Base-by-base conservation (phyloP, 495 filamentous ascomycete genomes). In the Penicillium diatomitis region DNA sequence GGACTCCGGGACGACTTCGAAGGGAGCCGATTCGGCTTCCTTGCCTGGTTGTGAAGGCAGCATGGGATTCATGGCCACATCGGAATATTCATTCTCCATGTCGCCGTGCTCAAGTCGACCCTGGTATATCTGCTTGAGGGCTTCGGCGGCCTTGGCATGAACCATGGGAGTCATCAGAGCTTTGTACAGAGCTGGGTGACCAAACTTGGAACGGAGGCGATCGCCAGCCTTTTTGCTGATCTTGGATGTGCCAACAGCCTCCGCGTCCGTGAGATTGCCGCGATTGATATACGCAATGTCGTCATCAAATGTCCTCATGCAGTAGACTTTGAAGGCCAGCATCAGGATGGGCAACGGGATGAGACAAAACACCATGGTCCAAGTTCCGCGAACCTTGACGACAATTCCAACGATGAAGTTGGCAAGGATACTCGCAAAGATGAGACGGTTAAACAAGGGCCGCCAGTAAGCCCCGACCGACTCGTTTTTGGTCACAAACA, bases 101-200 rank as follows among this genome's bases (percentile, higher is more conserved):
- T 85, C 86, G 50, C 74, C 76, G 40, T 77, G 60, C 38, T 76
- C 74, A n/a, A 94, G 71, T 6, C 89, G 82, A 9, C 90, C 92
- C 8, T 79, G 78, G 55, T 95, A 95, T 52, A 97, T 74, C 38
- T 83, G 77, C 34, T 82, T 82, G 33, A 98, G 77, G 34, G 88
- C 75, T 44, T 89, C 86, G 50, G 89, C 83, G 11, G 89, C 88
- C 62, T 85, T 91, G 37, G 87, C 87, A 53, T 92, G 86, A 8
- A 98, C 91, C 92, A 98, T 98, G 0, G 92, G 92, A 0, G 88
- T 94, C 54, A 91, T 87, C 42, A 98, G 78, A 6, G 85, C 83
- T 55, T 85, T 86, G 69, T 87, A 95, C 12, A 98, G 80, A 8
- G 86, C 90, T 10, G 92, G 92, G 61, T 97, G 87, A 4, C 90